phyloP scores from a whole-genome alignment of 2,329 filamentous ascomycete genomes.

The Diaporthe sp. region DNA sequence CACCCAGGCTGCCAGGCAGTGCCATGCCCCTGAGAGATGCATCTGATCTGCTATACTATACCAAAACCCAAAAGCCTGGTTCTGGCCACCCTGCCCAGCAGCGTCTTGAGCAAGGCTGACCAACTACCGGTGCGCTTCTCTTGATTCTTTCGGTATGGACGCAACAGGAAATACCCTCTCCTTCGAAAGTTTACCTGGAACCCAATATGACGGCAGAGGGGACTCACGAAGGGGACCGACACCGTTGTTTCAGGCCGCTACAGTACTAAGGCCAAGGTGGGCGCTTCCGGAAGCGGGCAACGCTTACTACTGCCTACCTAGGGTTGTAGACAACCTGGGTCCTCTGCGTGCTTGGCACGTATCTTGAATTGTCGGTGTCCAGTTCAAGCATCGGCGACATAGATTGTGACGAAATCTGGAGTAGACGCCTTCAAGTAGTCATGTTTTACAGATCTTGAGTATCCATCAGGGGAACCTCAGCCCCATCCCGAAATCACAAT shows the following conservation, averaged over 20 bases:
- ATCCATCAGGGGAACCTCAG: not conserved
- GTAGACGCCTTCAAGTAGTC: not conserved
- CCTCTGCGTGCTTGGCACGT: not conserved
- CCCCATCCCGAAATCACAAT: not conserved
- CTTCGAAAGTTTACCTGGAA: not conserved
- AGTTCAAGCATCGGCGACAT: not conserved
- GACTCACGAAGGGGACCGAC: not conserved
- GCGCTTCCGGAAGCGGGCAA: not conserved
- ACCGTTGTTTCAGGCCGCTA: slow-evolving; percentile 22
- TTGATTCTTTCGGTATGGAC: not conserved
- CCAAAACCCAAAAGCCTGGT: not conserved
- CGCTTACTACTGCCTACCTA: not conserved
- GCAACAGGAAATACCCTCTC: not conserved
- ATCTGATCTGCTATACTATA: slow-evolving; percentile 14
- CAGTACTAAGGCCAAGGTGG: not conserved
- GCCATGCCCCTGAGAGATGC: slow-evolving; percentile 25
- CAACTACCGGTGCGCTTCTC: not conserved
- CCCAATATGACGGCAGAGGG: not conserved
- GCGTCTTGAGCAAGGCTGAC: not conserved
- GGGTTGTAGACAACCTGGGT: not conserved
- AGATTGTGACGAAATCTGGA: not conserved
- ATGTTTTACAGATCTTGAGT: not conserved
- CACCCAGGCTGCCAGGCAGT: not conserved
- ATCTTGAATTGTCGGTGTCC: not conserved
- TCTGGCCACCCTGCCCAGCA: not conserved